Conservation (phyloP, 2,329 filamentous ascomycete genomes). For the Triangularia setosa region DNA sequence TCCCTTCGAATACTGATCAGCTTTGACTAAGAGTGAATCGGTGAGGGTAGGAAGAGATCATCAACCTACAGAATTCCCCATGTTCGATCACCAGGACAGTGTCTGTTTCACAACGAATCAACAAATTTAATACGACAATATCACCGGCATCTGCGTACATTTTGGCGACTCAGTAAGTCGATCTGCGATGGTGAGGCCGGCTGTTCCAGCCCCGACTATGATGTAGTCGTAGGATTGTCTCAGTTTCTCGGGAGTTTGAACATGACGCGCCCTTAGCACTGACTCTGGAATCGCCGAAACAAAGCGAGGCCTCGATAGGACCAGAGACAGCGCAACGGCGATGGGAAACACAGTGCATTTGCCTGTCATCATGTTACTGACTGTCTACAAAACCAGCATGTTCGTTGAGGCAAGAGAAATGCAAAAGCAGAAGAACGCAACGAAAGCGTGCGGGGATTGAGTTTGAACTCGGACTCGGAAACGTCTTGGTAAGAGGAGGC, state of each 20-base stretch:
- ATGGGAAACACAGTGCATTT: neutral
- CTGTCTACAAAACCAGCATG: neutral
- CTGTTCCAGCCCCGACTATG: conserved; percentile 50
- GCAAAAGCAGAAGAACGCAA: neutral
- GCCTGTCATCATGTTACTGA: neutral
- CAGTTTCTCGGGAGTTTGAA: neutral
- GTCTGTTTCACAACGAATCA: conserved; percentile 5
- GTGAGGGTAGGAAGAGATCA: conserved; percentile 15
- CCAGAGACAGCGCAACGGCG: neutral
- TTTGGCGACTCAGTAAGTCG: conserved; percentile 39
- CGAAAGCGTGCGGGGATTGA: too few relatives aligned
- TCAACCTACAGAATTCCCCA: conserved; percentile 25
- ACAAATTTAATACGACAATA: too few relatives aligned
- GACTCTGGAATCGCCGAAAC: neutral
- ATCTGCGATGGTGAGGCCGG: conserved; percentile 38
- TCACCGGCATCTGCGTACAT: conserved; percentile 30
- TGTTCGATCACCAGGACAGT: conserved; percentile 29
- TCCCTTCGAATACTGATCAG: neutral
- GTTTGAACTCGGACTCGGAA: neutral
- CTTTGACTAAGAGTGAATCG: conserved; percentile 2
- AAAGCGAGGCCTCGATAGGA: neutral
- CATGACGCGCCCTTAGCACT: neutral
- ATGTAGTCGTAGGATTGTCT: conserved; percentile 31
- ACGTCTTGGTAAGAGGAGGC: neutral
- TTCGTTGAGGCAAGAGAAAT: too few relatives aligned